phyloP scores from a whole-genome alignment of 2,329 filamentous ascomycete species.

The Cephalotrichum gorgonifer region DNA sequence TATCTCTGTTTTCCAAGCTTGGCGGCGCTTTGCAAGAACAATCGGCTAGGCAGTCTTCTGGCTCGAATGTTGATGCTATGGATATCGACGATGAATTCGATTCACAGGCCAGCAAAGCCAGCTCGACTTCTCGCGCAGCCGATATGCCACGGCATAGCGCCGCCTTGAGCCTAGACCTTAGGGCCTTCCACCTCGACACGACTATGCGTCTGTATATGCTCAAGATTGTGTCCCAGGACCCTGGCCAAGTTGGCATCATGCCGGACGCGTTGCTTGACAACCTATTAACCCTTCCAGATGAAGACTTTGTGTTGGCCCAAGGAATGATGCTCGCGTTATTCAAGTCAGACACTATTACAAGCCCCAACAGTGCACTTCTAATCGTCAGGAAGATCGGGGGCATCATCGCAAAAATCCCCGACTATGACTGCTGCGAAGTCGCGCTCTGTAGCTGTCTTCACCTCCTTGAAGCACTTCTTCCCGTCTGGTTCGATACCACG shows the following conservation, averaged over 20 bases:
- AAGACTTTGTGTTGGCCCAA: conserved; percentile 43
- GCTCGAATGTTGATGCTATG: conserved; percentile 43
- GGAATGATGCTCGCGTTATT: conserved; percentile 41
- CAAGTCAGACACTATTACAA: conserved; percentile 39
- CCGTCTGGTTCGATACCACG: conserved; percentile 50
- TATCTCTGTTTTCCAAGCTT: conserved; percentile 31
- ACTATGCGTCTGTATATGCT: conserved; percentile 34
- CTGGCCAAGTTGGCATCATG: conserved; percentile 35
- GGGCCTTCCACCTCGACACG: conserved; percentile 38
- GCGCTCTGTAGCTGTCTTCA: conserved; percentile 58
- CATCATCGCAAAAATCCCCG: conserved; percentile 39
- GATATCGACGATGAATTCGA: conserved; percentile 58
- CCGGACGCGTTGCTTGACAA: conserved; percentile 39
- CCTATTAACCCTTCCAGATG: conserved; percentile 36
- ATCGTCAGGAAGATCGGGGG: conserved; percentile 40
- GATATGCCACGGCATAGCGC: conserved; percentile 36
- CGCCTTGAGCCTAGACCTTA: conserved; percentile 27
- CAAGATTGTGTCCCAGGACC: conserved; percentile 28
- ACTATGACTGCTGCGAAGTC: conserved; percentile 65
- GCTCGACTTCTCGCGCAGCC: conserved; percentile 21
- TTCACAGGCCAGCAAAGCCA: conserved; percentile 43
- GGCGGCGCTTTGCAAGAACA: conserved; percentile 21
- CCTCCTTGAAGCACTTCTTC: conserved; percentile 52
- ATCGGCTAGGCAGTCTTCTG: conserved; percentile 18
- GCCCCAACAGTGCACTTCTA: conserved; percentile 31